Evolutionary conservation across 2,329 filamentous ascomycete genomes (phyloP), one percentile per base, ranked within the genome.

Genomic region (Aspergillus hiratsukae): DNA sequence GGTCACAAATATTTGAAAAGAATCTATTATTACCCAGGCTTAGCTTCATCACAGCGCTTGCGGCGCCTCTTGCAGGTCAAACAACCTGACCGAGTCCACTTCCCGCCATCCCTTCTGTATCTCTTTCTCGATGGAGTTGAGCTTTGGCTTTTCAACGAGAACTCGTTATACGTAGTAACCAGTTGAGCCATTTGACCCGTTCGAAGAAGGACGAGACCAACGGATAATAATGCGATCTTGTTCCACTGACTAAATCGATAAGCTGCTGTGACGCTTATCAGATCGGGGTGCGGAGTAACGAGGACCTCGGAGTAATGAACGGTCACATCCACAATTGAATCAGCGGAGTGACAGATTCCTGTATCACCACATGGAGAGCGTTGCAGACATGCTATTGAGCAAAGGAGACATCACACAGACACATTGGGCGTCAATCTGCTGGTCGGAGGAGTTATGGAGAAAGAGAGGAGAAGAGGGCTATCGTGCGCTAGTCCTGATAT

Each of bases 11-110:
- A 28, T 53, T 57, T 41, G 61, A 29, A 23, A 29, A 14, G 5
- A 21, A 10, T 5, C 19, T n/a, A 19, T 40, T 41, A 56, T 2
- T 61, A 74, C 72, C 64, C 68, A 21, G 72, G 72, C 53, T 73
- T 74, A 23, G 68, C 58, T 61, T 74, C 72, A 56, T 75, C 72
- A 40, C 72, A 75, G 40, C 69, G 67, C 58, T 75, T 75, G 29
- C 71, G 67, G 40, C 72, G 68, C 53, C 63, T 69, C 55, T 75
- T 75, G 59, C 72, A 75, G 3, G 72, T 75, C n/a, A 74, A 53
- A 49, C 72, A 75, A n/a, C 71, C 72, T 2, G 71, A 73, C 11
- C 72, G 70, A 59, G 70, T 72, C 72, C 72, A 75, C 56, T 64
- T 65, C 7, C 63, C 65, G 19, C 69, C 67, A n/a, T 64, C 65